Evolutionary conservation across 176 grass and related monocot genomes (phyloP).

Genomic region (Ananas comosus): DNA sequence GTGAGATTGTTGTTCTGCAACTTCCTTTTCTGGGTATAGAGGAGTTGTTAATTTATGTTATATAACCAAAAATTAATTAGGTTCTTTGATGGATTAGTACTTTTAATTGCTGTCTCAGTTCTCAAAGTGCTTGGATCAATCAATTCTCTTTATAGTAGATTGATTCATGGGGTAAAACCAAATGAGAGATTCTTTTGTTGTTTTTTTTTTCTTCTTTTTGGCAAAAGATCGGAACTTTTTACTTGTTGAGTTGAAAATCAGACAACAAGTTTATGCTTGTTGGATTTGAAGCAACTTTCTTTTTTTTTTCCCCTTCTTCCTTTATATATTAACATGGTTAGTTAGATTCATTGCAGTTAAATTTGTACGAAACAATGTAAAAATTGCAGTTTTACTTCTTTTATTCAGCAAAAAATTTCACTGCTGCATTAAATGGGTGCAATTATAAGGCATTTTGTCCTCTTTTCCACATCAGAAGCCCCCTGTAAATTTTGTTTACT

Average conservation of each 20-base stretch:
- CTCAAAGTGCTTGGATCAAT: neutral
- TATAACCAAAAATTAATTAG: neutral
- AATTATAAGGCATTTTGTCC: too few species aligned
- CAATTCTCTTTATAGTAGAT: neutral
- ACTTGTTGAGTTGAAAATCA: slow-evolving; percentile 10
- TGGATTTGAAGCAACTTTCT: too few species aligned
- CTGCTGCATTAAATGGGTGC: too few species aligned
- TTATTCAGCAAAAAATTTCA: too few species aligned
- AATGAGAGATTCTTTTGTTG: neutral
- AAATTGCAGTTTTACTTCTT: too few species aligned
- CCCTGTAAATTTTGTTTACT: neutral
- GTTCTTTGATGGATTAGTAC: neutral
- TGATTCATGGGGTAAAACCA: neutral
- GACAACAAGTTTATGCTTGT: neutral
- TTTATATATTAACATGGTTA: too few species aligned
- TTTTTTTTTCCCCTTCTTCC: too few species aligned
- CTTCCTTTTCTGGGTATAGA: neutral
- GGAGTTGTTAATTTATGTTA: neutral
- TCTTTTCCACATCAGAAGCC: neutral
- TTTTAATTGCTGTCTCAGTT: neutral
- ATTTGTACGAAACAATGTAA: too few species aligned
- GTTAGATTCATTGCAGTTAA: too few species aligned
- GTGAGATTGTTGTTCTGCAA: neutral
- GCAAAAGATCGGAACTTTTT: slow-evolving; percentile 1
- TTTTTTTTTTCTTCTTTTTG: neutral